Evolutionary conservation across 2,329 filamentous ascomycete species (phyloP).

Genomic region (Aspergillus terreus): DNA sequence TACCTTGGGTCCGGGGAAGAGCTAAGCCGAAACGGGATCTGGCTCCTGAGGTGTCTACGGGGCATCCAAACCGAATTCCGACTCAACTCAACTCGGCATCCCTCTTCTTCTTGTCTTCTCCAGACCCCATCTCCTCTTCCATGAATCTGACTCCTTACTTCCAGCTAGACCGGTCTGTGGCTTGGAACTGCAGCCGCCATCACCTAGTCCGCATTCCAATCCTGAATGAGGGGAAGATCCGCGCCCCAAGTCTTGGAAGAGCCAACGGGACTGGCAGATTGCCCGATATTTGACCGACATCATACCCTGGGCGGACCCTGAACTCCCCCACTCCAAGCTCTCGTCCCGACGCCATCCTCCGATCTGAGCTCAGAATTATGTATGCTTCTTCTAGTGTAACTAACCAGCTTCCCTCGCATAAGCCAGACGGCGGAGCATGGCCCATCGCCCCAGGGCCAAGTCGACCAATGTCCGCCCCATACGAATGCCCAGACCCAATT

Average conservation of each 20-base stretch:
- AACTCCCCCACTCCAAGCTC: slow-evolving; percentile 1
- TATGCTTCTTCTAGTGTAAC: not conserved
- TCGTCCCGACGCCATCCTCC: not conserved
- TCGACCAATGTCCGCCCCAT: not conserved
- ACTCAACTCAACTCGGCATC: too few species aligned
- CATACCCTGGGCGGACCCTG: not conserved
- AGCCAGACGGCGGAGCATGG: not conserved
- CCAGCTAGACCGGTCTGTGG: not conserved
- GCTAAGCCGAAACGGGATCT: too few species aligned
- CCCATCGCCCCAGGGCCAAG: not conserved
- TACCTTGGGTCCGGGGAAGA: too few species aligned
- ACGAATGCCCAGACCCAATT: not conserved
- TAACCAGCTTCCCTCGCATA: not conserved
- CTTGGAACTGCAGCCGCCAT: not conserved
- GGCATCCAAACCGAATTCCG: too few species aligned
- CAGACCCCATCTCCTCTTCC: too few species aligned
- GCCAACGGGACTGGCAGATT: slow-evolving; percentile 8
- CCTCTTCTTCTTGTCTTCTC: not conserved
- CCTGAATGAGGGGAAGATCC: not conserved
- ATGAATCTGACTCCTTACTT: too few species aligned
- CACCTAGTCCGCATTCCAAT: not conserved
- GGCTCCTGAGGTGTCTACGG: too few species aligned
- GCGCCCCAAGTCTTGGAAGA: not conserved
- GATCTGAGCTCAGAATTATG: slow-evolving; percentile 1
- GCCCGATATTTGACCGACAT: slow-evolving; percentile 19